A percentile compares a stretch with the other conserved stretches of the same genome.
These are phyloP conservation scores for Dalbergia cochinchinensis DNA, from an alignment of 306 rosid species.

Conservation along the genomic window DNA sequence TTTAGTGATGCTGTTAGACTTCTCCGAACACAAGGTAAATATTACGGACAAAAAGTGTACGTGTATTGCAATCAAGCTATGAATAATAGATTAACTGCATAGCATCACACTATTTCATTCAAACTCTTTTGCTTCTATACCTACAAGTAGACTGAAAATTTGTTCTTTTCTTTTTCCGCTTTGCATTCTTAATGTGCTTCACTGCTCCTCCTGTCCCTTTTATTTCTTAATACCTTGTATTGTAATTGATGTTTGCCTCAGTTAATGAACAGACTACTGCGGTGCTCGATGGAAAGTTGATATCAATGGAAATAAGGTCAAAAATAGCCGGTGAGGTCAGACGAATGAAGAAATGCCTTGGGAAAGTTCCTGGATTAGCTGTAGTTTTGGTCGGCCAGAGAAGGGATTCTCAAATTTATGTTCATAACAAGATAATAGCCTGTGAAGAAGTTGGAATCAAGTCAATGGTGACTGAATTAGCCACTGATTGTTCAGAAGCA, in stretches of 20 bases:
- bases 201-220: slow-evolving; percentile 27
- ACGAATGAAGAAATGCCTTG: slow-evolving; percentile 73
- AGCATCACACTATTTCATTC: neutral
- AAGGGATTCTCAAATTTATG: slow-evolving; percentile 85
- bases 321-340: slow-evolving; percentile 75
- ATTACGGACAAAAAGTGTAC: too few species aligned
- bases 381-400: slow-evolving; percentile 86
- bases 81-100: slow-evolving; percentile 5
- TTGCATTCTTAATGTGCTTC: slow-evolving; percentile 9
- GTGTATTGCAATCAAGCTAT: neutral
- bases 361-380: slow-evolving; percentile 89
- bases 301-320: slow-evolving; percentile 70
- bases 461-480: slow-evolving; percentile 64
- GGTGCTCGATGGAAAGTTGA: slow-evolving; percentile 75
- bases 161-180: slow-evolving; percentile 34
- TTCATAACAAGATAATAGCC: slow-evolving; percentile 82
- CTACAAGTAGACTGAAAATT: neutral
- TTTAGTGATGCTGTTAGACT: too few species aligned
- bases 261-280: slow-evolving; percentile 58
- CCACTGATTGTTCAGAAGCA: slow-evolving; percentile 68
- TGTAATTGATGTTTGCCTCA: slow-evolving; percentile 48
- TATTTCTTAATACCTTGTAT: slow-evolving; percentile 18
- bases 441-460: slow-evolving; percentile 89
- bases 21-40: too few species aligned
- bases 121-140: slow-evolving; percentile 29